Base-by-base conservation (phyloP, 2,329 filamentous ascomycete species). In the Zarea fungicola region DNA sequence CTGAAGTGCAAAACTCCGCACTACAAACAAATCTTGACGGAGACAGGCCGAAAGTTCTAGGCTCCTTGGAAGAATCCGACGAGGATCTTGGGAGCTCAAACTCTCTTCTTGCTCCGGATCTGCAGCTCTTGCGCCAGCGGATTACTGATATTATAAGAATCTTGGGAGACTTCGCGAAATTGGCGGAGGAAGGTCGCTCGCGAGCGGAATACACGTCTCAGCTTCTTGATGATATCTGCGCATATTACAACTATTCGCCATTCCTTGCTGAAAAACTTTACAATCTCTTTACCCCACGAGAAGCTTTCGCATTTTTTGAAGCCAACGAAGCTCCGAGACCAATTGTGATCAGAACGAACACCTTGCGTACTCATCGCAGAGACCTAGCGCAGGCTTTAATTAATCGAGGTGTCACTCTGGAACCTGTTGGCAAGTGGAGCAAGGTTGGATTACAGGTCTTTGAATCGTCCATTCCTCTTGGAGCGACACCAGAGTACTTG, bases 261-360 rank as follows among this genome's bases (percentile, higher is more conserved):
- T 97, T 86, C 70, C 78, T 99, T n/a, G 93, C 91, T 5, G 89
- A 96, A 69, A 99, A 97, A 76, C 83, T 99, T 14, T 90, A 91
- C 72, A 85, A 86, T 62, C 82, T 99, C 6, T 97, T 99, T 71
- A 83, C 90, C 1, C 89, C 93, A 0, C 84, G 86, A 59, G 93
- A 99, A 72, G 93, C 93, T 0, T 95, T 97, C 59, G 91, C 91
- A 48, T 99, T 99, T 71, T 97, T 99, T 72, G 93, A 99, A 72
- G 92, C 92, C 60, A 99, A 99, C 82, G 93, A 99, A 72, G 90
- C 88, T 23, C 83, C 90, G 13, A 83, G 93, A 44, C 93, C 93
- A 4, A 84, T 99, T 51, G 93, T 99, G 56, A 95, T 99, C 64
- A 85, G 93, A 62, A 97, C 93, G 54, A 99, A 99, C 70, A 99